Evolutionary conservation across 176 grass and related monocot genomes (phyloP).

Genomic region (Carex myosuroides): DNA sequence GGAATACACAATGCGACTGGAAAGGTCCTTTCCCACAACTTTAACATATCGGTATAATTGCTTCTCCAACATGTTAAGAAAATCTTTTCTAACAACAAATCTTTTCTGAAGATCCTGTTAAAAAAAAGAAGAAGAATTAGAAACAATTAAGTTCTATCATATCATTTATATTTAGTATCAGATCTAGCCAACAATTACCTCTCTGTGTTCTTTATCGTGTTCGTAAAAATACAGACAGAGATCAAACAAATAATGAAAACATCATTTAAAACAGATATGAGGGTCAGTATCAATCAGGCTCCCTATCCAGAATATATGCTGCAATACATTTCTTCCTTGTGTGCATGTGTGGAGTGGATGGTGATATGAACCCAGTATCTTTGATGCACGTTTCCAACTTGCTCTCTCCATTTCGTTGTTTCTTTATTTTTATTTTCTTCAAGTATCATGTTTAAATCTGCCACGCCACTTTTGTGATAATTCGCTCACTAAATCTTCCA

Average conservation of each 20-base stretch:
- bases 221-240: neutral
- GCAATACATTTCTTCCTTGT: neutral
- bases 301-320: neutral
- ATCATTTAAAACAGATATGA: neutral
- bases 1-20: constrained; percentile 45
- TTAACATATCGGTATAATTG: constrained; percentile 47
- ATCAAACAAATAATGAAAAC: neutral
- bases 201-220: neutral
- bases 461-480: neutral
- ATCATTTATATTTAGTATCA: neutral
- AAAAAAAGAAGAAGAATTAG: neutral
- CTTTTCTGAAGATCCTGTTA: constrained; percentile 58
- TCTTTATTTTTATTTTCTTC: neutral
- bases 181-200: neutral
- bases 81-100: constrained; percentile 34
- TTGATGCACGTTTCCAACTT: neutral
- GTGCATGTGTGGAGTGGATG: neutral
- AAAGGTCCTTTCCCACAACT: constrained; percentile 69
- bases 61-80: constrained; percentile 39
- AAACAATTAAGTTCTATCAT: constrained; percentile 5
- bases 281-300: neutral
- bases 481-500: neutral
- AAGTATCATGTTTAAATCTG: neutral
- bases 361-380: neutral
- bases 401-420: neutral